Evolutionary conservation across 352 stramenopile genomes (phyloP).

Genomic region (Phytophthora idaei): DNA sequence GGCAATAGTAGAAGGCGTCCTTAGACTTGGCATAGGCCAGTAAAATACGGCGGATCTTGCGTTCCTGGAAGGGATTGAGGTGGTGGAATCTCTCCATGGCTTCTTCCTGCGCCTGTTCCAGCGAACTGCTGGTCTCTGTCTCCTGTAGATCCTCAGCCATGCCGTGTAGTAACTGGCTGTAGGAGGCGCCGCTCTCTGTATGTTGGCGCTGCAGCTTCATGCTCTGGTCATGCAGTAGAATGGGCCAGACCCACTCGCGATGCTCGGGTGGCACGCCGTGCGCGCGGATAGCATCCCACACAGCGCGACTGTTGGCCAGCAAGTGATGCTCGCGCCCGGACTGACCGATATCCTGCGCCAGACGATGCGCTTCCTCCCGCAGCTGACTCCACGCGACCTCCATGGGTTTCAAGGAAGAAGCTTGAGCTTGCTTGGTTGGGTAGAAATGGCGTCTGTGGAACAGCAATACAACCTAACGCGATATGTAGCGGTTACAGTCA

Average conservation of each 20-base stretch:
- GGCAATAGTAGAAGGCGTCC: conserved; percentile 80
- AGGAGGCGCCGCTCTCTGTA: conserved; percentile 47
- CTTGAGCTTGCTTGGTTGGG: not conserved
- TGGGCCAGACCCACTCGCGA: conserved; percentile 82
- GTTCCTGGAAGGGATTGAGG: conserved; percentile 81
- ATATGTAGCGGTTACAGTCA: not conserved
- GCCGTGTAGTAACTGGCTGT: conserved; percentile 57
- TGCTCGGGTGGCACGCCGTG: conserved; percentile 69
- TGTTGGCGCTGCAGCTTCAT: conserved; percentile 62
- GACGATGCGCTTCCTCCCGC: conserved; percentile 56
- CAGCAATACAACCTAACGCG: not conserved
- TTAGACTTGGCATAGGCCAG: conserved; percentile 81
- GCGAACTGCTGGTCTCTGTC: conserved; percentile 40
- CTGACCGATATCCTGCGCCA: conserved; percentile 60
- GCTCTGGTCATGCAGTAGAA: conserved; percentile 70
- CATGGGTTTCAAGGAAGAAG: conserved; percentile 22
- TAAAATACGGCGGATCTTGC: conserved; percentile 83
- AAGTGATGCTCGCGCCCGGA: conserved; percentile 77
- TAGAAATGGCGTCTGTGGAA: conserved; percentile 7
- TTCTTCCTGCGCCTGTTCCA: conserved; percentile 76
- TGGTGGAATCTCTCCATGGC: conserved; percentile 83
- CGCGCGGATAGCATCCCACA: conserved; percentile 58
- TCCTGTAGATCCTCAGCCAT: conserved; percentile 41
- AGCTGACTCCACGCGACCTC: conserved; percentile 68
- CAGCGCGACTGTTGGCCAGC: conserved; percentile 44